Percentiles rank a stretch among this genome's conserved stretches.
Evolutionary conservation across 371 early-diverging fungal genomes (phyloP).

Genomic region (Zychaea mexicana): DNA sequence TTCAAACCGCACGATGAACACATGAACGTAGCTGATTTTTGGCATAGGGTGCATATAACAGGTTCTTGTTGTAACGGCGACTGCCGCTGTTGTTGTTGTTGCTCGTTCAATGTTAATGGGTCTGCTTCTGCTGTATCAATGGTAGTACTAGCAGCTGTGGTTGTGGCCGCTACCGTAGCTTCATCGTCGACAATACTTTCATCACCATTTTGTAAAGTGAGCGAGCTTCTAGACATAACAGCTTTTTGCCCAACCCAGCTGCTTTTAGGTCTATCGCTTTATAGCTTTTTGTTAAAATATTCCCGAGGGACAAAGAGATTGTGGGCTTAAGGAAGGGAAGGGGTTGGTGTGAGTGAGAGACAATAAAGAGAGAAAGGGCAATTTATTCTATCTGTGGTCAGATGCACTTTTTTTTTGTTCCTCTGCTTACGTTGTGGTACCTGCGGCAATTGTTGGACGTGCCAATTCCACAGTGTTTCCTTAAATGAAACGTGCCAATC

Average conservation of each 20-base stretch:
- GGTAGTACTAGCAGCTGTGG: background rate
- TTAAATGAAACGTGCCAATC: too few species aligned
- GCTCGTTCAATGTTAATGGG: background rate
- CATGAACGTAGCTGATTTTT: conserved; percentile 56
- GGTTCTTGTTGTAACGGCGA: background rate
- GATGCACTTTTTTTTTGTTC: too few species aligned
- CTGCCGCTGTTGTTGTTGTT: background rate
- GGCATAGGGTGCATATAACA: conserved; percentile 39
- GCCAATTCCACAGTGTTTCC: too few species aligned
- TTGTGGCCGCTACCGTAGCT: conserved; percentile 44
- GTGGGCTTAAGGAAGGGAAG: too few species aligned
- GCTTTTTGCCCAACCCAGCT: too few species aligned
- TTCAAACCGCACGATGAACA: conserved; percentile 59
- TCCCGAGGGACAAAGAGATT: too few species aligned
- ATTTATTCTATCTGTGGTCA: too few species aligned
- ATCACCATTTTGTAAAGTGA: conserved; percentile 36
- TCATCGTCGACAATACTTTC: conserved; percentile 70
- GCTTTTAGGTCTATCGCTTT: too few species aligned
- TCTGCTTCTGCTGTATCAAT: background rate
- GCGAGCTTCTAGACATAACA: conserved; percentile 3
- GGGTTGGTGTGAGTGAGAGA: too few species aligned
- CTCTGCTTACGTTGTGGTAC: too few species aligned
- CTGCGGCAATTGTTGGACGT: too few species aligned
- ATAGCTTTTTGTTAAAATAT: background rate
- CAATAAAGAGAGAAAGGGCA: too few species aligned